A percentile compares a stretch with the other conserved stretches of the same genome.
These are phyloP conservation scores for Porogramme epimiltina DNA, from an alignment of 1,284 basidiomycete species.

Conservation along the genomic window DNA sequence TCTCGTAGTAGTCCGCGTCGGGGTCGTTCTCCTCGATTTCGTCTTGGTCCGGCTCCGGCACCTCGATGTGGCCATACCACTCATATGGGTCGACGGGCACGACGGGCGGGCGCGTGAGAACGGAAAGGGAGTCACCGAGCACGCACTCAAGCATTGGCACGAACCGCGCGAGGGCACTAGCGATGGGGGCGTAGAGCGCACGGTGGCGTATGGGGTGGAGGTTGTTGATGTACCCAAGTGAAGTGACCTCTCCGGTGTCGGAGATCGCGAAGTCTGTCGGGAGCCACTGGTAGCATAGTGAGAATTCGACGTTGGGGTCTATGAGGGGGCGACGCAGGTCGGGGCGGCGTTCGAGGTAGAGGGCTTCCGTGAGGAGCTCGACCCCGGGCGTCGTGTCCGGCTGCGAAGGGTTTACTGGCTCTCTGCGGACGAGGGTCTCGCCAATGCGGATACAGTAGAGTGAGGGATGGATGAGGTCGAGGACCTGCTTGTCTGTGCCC, in stretches of 20 bases:
- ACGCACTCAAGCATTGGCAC: constrained; percentile 9
- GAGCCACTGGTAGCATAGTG: constrained; percentile 6
- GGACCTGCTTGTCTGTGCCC: constrained; percentile 1
- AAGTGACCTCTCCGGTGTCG: not conserved
- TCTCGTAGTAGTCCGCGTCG: constrained; percentile 1
- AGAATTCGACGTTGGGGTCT: not conserved
- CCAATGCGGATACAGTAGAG: constrained; percentile 8
- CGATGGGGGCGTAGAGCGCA: constrained; percentile 1
- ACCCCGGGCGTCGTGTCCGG: too few relatives aligned
- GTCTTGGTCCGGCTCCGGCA: too few relatives aligned
- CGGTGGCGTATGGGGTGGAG: constrained; percentile 2
- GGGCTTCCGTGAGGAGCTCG: not conserved
- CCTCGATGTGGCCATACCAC: too few relatives aligned
- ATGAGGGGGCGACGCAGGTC: too few relatives aligned
- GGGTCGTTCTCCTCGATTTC: too few relatives aligned
- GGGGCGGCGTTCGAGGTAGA: too few relatives aligned
- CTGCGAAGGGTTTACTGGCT: not conserved
- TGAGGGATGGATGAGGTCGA: constrained; percentile 9
- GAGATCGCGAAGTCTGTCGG: constrained; percentile 10
- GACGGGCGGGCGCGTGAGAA: not conserved
- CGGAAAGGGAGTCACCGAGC: not conserved
- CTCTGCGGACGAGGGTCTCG: not conserved
- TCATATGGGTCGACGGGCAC: not conserved
- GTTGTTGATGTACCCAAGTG: constrained; percentile 10
- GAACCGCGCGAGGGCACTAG: constrained; percentile 3